These are phyloP conservation scores for Rhizophagus sp. DNA, from an alignment of 192 early-diverging fungal species.

Conservation along the genomic window DNA sequence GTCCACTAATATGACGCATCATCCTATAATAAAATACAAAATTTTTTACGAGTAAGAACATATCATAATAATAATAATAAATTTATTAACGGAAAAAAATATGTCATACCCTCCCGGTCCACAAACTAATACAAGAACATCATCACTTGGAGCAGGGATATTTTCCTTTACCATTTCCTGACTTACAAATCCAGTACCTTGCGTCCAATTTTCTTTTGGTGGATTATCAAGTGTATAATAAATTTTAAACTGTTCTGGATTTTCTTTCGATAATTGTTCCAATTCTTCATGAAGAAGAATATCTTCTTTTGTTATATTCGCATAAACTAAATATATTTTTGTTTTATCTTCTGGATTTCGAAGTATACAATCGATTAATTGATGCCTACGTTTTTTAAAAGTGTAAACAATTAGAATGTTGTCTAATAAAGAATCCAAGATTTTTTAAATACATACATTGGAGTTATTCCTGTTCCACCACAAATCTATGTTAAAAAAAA, in stretches of 20 bases:
- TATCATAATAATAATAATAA: too few relatives aligned
- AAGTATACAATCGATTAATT: slow-evolving; percentile 66
- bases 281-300: slow-evolving; percentile 68
- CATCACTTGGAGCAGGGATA: slow-evolving; percentile 59
- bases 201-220: slow-evolving; percentile 61
- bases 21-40: slow-evolving; percentile 48
- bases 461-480: slow-evolving; percentile 81
- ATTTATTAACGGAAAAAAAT: background rate
- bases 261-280: slow-evolving; percentile 52
- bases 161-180: slow-evolving; percentile 67
- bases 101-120: slow-evolving; percentile 49
- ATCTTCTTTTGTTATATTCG: slow-evolving; percentile 69
- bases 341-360: slow-evolving; percentile 67
- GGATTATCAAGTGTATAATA: slow-evolving; percentile 68
- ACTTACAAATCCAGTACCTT: slow-evolving; percentile 75
- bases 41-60: too few relatives aligned
- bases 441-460: slow-evolving; percentile 62
- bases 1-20: slow-evolving; percentile 71
- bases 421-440: background rate
- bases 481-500: slow-evolving; percentile 51
- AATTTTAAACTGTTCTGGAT: slow-evolving; percentile 68
- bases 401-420: background rate
- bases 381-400: slow-evolving; percentile 35
- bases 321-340: slow-evolving; percentile 70
- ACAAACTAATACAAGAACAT: slow-evolving; percentile 53